A percentile compares a stretch with the other conserved stretches of the same genome.
Conservation (phyloP, 306 rosid species). For the Cyamopsis tetragonoloba region DNA sequence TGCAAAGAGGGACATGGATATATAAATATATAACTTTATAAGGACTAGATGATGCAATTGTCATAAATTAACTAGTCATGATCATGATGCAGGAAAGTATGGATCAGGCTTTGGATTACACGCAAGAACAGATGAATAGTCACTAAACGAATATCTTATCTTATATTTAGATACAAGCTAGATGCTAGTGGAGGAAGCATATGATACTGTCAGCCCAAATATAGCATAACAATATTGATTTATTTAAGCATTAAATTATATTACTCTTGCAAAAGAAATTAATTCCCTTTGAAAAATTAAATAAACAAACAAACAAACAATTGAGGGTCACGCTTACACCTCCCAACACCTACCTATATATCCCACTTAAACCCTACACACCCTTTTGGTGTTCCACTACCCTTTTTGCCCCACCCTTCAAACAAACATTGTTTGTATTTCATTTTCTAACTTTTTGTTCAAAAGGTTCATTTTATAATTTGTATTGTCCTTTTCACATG, state of each 20-base stretch:
- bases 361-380: background rate
- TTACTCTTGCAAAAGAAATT: background rate
- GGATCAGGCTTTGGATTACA: slow-evolving; percentile 28
- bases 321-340: background rate
- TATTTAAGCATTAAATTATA: no score
- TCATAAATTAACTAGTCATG: slow-evolving; percentile 33
- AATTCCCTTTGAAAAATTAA: background rate
- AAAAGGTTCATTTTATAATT: background rate
- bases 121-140: slow-evolving; percentile 36
- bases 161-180: slow-evolving; percentile 32
- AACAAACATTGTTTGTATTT: background rate
- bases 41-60: slow-evolving; percentile 34
- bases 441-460: background rate
- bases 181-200: slow-evolving; percentile 43
- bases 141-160: slow-evolving; percentile 33
- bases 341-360: background rate
- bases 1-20: background rate
- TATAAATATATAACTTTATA: background rate
- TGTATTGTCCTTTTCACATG: no score
- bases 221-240: slow-evolving; percentile 30
- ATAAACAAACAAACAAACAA: background rate
- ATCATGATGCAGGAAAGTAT: slow-evolving; percentile 27
- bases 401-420: background rate
- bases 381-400: background rate
- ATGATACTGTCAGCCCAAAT: slow-evolving; percentile 45